Evolutionary conservation across 2,329 filamentous ascomycete genomes (phyloP), one percentile per base, ranked within the genome.

Genomic region (Penicillium decumbens): DNA sequence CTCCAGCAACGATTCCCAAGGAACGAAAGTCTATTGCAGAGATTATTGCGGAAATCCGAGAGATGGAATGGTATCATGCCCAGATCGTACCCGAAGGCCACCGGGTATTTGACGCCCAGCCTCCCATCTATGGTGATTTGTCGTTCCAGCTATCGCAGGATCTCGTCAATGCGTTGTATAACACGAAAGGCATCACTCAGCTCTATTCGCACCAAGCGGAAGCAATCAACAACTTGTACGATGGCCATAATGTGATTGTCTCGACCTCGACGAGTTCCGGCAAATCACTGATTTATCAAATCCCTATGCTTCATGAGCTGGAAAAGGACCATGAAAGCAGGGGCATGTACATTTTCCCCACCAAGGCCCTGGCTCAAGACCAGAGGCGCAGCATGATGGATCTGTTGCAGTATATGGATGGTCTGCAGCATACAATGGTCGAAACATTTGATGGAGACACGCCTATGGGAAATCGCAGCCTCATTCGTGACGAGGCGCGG

Each of bases 371-470:
- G 13, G 92, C 93, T 0, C 93, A 98, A 67, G 93, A 98, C 69
- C 93, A 98, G 69, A 84, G 85, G 59, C 81, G 90, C 58, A 95
- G 90, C 58, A 75, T 98, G 66, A 88, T 88, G 62, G 89, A 95
- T 45, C 80, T 97, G 65, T 75, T 97, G 53, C 74, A 80, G 0
- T 95, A 87, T 61, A 88, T 98, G 79, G 80, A 85, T 1, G 84
- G 83, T 0, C 71, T 97, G 20, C 83, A 90, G 63, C 78, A 88
- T 37, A 75, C 84, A 0, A 73, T 95, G 15, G 89, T 96, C 2
- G 93, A 96, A 64, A 96, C 93, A 0, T 97, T 95, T 59, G 93
- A 98, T 65, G 93, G 93, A 6, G 93, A 98, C 66, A 98, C 93
- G 0, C 84, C 88, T 0, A 91, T 95, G 83, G 70, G 73, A 4